Percentiles rank a stretch among this genome's conserved stretches.
Evolutionary conservation across 1,284 basidiomycete species (phyloP).

Genomic region (Phenoliferia sp.): DNA sequence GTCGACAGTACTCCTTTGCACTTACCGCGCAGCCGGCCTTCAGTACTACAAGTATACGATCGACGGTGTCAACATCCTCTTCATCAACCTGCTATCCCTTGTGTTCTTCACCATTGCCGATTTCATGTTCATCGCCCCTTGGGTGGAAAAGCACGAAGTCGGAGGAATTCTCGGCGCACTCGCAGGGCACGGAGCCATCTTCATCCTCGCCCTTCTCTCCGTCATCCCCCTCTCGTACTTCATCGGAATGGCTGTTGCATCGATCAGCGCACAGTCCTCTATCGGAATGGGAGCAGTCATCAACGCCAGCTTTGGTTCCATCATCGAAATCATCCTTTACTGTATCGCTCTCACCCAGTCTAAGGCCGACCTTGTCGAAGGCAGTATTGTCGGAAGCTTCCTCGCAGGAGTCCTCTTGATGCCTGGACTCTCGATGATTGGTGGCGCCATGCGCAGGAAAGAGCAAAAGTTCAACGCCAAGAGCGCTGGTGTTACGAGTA

Average conservation of each 20-base stretch:
- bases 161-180: constrained; percentile 63
- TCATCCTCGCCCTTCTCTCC: constrained; percentile 76
- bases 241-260: constrained; percentile 99
- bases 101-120: constrained; percentile 96
- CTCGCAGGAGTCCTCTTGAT: constrained; percentile 93
- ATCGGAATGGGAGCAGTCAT: constrained; percentile 99
- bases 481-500: constrained; percentile 95
- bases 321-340: constrained; percentile 96
- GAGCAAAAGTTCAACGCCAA: constrained; percentile 98
- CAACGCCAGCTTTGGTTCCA: constrained; percentile 97
- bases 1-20: constrained; percentile 83
- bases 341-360: constrained; percentile 78
- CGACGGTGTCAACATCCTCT: constrained; percentile 96
- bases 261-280: constrained; percentile 93
- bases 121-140: constrained; percentile 73
- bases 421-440: constrained; percentile 96
- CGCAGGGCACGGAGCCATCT: constrained; percentile 73
- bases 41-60: constrained; percentile 99
- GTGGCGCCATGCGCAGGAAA: constrained; percentile 84
- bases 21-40: constrained; percentile 81
- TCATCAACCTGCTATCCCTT: constrained; percentile 89
- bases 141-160: constrained; percentile 59
- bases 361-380: constrained; percentile 92
- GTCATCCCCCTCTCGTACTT: constrained; percentile 96
- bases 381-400: constrained; percentile 89